These are phyloP conservation scores for Yarrowia galli DNA, from an alignment of 1,139 yeast genomes.

Conservation along the genomic window DNA sequence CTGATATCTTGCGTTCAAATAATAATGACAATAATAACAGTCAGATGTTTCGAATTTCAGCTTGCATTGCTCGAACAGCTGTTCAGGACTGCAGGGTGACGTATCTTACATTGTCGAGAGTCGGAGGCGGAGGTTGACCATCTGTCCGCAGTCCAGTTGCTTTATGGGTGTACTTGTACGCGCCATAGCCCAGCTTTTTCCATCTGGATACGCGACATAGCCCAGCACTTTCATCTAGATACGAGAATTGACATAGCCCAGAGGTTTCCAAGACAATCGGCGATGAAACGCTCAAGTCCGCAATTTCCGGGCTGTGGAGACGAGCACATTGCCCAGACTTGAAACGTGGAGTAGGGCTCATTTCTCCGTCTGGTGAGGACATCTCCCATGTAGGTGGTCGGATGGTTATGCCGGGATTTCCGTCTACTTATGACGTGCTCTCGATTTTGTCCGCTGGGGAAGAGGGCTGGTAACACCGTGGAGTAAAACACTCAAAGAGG, in stretches of 20 bases:
- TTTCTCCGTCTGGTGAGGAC: background rate
- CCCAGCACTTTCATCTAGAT: no score
- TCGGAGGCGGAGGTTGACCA: no score
- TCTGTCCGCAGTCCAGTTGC: no score
- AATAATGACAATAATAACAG: background rate
- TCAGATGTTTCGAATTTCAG: background rate
- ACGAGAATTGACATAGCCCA: no score
- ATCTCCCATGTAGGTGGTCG: background rate
- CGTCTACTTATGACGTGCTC: background rate
- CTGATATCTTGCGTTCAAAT: background rate
- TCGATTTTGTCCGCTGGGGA: background rate
- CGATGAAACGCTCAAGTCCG: no score
- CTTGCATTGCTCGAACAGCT: background rate
- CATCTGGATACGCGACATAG: no score
- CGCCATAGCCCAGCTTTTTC: no score
- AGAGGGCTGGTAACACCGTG: constrained; percentile 6
- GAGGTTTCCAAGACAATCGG: no score
- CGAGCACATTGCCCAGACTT: no score
- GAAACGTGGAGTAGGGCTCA: no score
- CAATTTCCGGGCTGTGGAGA: no score
- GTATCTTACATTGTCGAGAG: background rate
- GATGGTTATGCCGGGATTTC: constrained; percentile 23
- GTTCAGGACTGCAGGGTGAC: constrained; percentile 15
- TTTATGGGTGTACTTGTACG: no score
- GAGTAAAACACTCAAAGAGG: constrained; percentile 7